Evolutionary conservation across 257 asterid species (phyloP), one percentile per base, ranked within the genome.

Genomic region (Voacanga thouarsii): DNA sequence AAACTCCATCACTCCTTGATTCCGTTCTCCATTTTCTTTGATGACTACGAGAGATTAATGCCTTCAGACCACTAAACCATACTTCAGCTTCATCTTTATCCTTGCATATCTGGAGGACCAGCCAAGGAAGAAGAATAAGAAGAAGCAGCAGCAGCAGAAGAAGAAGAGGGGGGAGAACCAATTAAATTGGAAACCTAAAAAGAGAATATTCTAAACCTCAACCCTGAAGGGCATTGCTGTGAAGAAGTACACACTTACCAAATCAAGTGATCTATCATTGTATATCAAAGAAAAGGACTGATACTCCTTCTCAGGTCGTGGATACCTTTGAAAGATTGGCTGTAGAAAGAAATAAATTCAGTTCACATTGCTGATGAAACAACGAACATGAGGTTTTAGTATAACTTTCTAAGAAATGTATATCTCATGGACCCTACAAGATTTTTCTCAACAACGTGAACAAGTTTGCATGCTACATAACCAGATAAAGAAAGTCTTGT

Each of bases 11-110:
- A 81, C 96, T 92, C 82, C 96, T 90, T 63, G 97, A 84, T 83
- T 94, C 98, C 49, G 89, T 85, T 85, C 96, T 90, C 96, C 97
- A 89, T 82, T 89, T 94, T 61, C 91, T 89, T 85, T 92, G 97
- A 82, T 88, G 96, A 80, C 94, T 84, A 21, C 92, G 95, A 70
- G 96, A 89, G 80, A 92, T 84, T 88, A 94, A 80, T 72, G 98
- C 98, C 89, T 94, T 92, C 74, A 94, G 89, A 79, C 98, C 98
- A 79, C 96, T 92, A 87, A 94, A 92, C 98, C 98, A 94, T 44
- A 92, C 98, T 87, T 94, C 98, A 65, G 98, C 97, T 89, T 94
- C 98, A 85, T 94, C 98, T 89, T 94, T 94, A 77, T 94, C 98
- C 86, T 94, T 94, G 80, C 98, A 94, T 83, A 94, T 94, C 98